phyloP scores from a whole-genome alignment of 352 stramenopile genomes.

The Globisporangium splendens region DNA sequence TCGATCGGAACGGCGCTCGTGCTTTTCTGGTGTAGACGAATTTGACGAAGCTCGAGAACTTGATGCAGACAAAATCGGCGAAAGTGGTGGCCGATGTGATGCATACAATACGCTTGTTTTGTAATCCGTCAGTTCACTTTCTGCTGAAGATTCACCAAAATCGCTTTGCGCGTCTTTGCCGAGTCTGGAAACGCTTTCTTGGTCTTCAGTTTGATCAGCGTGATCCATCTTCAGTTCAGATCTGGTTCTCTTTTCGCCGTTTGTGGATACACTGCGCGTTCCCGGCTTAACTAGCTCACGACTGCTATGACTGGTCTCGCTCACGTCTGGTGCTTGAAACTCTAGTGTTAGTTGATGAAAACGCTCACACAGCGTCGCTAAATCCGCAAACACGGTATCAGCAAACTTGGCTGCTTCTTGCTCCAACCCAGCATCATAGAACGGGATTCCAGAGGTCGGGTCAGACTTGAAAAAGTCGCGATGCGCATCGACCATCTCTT shows the following conservation, averaged over 20 bases:
- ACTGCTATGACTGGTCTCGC: neutral
- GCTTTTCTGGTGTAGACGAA: neutral
- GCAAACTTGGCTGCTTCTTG: conserved; percentile 33
- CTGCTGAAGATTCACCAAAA: neutral
- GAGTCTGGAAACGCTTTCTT: neutral
- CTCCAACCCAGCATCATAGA: conserved; percentile 20
- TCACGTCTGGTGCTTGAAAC: conserved; percentile 12
- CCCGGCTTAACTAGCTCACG: neutral
- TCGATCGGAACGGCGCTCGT: neutral
- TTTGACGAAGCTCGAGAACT: neutral
- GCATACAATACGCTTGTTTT: neutral
- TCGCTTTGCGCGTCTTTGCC: neutral
- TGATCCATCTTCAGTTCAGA: neutral
- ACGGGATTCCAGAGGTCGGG: conserved; percentile 29
- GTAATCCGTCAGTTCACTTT: neutral
- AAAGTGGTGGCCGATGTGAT: neutral
- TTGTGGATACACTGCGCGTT: neutral
- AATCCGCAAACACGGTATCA: conserved; percentile 38
- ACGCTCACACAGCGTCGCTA: conserved; percentile 29
- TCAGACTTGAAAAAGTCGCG: conserved; percentile 59
- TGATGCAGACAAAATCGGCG: neutral
- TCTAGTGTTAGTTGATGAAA: conserved; percentile 32
- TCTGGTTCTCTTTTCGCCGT: neutral
- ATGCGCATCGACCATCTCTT: conserved; percentile 66
- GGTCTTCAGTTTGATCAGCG: neutral